Conservation (phyloP, 2,329 filamentous ascomycete species). For the Fusarium palustre region DNA sequence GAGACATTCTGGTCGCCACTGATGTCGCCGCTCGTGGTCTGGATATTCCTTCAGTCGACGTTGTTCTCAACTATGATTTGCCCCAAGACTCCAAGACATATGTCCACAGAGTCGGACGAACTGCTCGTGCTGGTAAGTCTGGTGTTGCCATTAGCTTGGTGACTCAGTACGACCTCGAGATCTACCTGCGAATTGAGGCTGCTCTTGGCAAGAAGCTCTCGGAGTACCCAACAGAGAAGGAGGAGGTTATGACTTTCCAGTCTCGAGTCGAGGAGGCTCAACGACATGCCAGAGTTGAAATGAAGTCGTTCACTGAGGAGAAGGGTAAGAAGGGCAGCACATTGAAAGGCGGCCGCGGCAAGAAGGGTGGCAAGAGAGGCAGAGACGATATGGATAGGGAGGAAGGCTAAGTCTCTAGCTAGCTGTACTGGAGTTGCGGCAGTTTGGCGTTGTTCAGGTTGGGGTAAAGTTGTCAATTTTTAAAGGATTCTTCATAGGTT, state of each 20-base stretch:
- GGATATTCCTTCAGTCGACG: constrained; percentile 91
- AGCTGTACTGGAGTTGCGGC: constrained; percentile 17
- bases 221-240: constrained; percentile 77
- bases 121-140: constrained; percentile 85
- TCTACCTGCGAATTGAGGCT: constrained; percentile 84
- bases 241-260: constrained; percentile 86
- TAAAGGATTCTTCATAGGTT: constrained; percentile 16
- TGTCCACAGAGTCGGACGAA: constrained; percentile 89
- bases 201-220: constrained; percentile 81
- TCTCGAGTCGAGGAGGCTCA: constrained; percentile 85
- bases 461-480: constrained; percentile 26
- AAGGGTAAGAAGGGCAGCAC: constrained; percentile 66
- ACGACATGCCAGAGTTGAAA: constrained; percentile 79
- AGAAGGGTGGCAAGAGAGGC: constrained; percentile 58
- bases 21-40: constrained; percentile 94
- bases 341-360: constrained; percentile 53
- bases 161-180: constrained; percentile 88
- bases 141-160: constrained; percentile 84
- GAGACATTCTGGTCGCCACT: constrained; percentile 90
- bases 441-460: constrained; percentile 31
- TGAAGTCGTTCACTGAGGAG: constrained; percentile 83
- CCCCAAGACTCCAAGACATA: constrained; percentile 90
- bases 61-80: constrained; percentile 88
- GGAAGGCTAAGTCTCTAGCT: constrained; percentile 66
- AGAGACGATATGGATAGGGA: constrained; percentile 79